Evolutionary conservation across 495 filamentous ascomycete genomes (phyloP).

Genomic region (Chaetomium tenue): DNA sequence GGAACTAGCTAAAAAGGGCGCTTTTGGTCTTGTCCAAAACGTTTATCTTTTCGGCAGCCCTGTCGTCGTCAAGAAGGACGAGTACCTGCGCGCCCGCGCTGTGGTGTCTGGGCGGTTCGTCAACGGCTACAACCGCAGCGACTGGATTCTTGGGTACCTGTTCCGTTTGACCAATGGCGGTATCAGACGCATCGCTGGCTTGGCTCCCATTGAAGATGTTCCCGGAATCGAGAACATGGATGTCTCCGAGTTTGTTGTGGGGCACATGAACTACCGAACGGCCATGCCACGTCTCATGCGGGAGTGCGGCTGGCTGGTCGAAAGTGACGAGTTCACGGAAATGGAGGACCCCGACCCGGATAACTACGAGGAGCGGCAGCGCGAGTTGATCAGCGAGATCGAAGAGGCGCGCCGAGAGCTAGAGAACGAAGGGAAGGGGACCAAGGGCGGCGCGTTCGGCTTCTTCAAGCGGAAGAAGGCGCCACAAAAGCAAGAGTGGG

Average conservation of each 20-base stretch:
- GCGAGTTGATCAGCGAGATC: constrained; percentile 93
- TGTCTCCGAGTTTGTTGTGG: constrained; percentile 79
- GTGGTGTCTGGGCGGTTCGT: constrained; percentile 89
- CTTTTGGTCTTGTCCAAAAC: constrained; percentile 89
- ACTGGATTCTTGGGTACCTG: constrained; percentile 97
- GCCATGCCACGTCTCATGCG: constrained; percentile 86
- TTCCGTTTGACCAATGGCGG: constrained; percentile 94
- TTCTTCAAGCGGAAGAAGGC: constrained; percentile 75
- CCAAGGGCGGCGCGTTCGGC: constrained; percentile 54
- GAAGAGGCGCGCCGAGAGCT: constrained; percentile 88
- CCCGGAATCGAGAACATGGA: constrained; percentile 87
- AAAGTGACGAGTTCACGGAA: constrained; percentile 91
- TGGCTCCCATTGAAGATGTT: constrained; percentile 73
- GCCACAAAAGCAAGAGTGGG: constrained; percentile 83
- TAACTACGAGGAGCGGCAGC: constrained; percentile 80
- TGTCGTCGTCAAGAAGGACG: constrained; percentile 86
- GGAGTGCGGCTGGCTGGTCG: constrained; percentile 78
- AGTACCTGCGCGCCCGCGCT: constrained; percentile 75
- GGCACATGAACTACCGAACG: constrained; percentile 94
- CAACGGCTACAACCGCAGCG: constrained; percentile 89
- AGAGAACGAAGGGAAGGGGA: constrained; percentile 58
- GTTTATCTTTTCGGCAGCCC: constrained; percentile 94
- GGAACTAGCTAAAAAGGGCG: constrained; percentile 83
- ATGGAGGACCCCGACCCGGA: constrained; percentile 98
- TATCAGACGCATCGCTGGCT: constrained; percentile 86